Percentiles rank a stretch among this genome's conserved stretches.
phyloP scores from a whole-genome alignment of 768 basidiomycete genomes.

The Russula abietina region DNA sequence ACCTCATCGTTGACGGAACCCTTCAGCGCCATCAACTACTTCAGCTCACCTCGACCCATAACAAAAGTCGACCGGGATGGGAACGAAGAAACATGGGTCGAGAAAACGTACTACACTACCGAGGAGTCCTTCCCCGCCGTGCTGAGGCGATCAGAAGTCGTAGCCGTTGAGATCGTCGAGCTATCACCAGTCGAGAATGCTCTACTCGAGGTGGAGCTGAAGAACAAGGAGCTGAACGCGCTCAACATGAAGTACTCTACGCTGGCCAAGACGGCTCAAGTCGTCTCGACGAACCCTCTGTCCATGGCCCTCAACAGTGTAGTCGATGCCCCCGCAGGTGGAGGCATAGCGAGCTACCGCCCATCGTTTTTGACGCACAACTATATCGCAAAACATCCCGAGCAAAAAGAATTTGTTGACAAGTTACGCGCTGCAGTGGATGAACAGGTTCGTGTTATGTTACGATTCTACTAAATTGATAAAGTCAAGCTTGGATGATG shows the following conservation, averaged over 20 bases:
- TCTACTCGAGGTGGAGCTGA: slow-evolving; percentile 70
- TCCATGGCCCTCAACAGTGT: slow-evolving; percentile 83
- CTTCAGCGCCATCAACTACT: slow-evolving; percentile 70
- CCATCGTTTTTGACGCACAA: slow-evolving; percentile 67
- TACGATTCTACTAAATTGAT: neutral
- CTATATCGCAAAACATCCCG: slow-evolving; percentile 63
- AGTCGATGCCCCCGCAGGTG: slow-evolving; percentile 74
- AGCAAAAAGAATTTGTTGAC: slow-evolving; percentile 63
- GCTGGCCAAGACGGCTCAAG: slow-evolving; percentile 69
- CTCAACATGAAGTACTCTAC: slow-evolving; percentile 67
- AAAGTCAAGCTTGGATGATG: slow-evolving; percentile 1
- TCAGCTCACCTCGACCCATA: slow-evolving; percentile 69
- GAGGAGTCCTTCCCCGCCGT: slow-evolving; percentile 91
- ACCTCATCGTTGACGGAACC: neutral
- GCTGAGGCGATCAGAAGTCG: slow-evolving; percentile 80
- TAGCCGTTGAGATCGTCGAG: slow-evolving; percentile 62
- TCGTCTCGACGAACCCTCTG: slow-evolving; percentile 70
- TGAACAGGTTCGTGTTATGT: slow-evolving; percentile 56
- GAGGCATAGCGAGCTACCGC: slow-evolving; percentile 74
- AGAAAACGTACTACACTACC: slow-evolving; percentile 83
- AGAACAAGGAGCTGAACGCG: slow-evolving; percentile 68
- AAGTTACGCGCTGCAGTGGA: slow-evolving; percentile 71
- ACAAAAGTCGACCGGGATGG: slow-evolving; percentile 59
- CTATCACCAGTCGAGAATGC: slow-evolving; percentile 85
- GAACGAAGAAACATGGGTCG: slow-evolving; percentile 73